Base-by-base conservation (phyloP, 306 rosid species). In the Inga laurina region DNA sequence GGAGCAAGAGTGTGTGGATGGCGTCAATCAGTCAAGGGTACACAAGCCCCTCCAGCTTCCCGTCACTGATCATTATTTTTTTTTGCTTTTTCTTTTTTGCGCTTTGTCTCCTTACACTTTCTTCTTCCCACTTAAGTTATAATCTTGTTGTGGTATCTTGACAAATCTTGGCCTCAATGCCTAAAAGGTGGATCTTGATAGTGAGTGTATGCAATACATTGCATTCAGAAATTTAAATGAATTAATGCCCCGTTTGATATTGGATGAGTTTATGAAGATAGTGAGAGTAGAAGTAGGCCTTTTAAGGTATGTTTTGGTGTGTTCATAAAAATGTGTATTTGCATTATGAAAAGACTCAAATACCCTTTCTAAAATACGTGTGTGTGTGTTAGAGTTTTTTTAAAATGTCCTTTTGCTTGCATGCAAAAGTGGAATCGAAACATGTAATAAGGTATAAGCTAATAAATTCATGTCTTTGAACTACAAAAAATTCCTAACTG, bases 1-100 rank as follows among this genome's bases (percentile, higher is more conserved):
- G 95, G 95, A 41, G 92, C 95, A 32, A 91, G 92, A 86, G 88
- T 82, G 80, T 88, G 84, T 74, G 92, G 88, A 1, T 88, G 95
- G 92, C 91, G 92, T 19, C 83, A 90, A 81, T 82, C 91, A 37
- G 82, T 91, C 78, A 88, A 82, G 84, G 90, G 85, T 27, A 74
- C 81, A 2, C 61, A 81, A 39, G 85, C 73, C 78, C 78, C 88
- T 70, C 71, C 86, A 10, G 87, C 87, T 56, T 91, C 82, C 85
- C 78, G 34, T 46, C 21, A 19, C 66, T 52, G 56, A 41, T 27
- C 30, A 27, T 27, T 27, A n/a, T n/a, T 43, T 6, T 24, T 43
- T 41, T 43, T 24, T 22, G 5, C 10, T 10, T 27, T 27, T 27
- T 27, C 30, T 27, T 27, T 27, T 27, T 27, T 27, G 30, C 30